Conservation (phyloP, 2,329 filamentous ascomycete genomes). For the Laburnicola sp. region DNA sequence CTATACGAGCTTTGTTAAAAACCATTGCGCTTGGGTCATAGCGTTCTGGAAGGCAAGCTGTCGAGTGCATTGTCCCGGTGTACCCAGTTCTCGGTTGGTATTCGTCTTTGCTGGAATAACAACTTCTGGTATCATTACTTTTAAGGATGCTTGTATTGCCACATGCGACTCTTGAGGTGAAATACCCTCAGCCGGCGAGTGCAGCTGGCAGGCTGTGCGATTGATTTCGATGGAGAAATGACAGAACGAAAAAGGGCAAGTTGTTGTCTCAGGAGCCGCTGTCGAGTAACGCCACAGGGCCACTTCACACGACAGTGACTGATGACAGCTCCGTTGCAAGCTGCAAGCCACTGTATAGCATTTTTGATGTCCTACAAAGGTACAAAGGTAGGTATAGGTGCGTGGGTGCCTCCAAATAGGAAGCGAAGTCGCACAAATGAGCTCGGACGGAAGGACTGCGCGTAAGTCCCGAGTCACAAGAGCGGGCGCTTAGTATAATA, state of each 20-base stretch:
- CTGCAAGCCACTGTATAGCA: not conserved
- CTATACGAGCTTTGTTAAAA: slow-evolving; percentile 1
- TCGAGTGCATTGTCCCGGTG: not conserved
- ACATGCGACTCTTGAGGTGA: too few species aligned
- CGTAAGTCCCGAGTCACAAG: not conserved
- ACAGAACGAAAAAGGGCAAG: not conserved
- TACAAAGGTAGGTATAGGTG: not conserved
- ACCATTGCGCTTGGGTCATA: not conserved
- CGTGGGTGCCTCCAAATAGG: slow-evolving; percentile 1
- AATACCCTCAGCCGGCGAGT: not conserved
- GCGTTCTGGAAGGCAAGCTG: not conserved
- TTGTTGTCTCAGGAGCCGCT: slow-evolving; percentile 5
- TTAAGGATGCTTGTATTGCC: too few species aligned
- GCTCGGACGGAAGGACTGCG: slow-evolving; percentile 9
- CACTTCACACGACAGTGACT: not conserved
- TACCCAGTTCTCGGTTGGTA: not conserved
- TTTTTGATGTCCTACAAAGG: not conserved
- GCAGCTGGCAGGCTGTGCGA: not conserved
- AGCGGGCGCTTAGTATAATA: not conserved
- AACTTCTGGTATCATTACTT: not conserved
- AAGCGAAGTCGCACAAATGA: not conserved
- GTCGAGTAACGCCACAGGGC: not conserved
- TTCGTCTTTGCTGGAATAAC: not conserved
- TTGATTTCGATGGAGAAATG: not conserved
- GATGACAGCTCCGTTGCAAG: slow-evolving; percentile 2